Conservation (phyloP, 169 alveolate species). For the Eimeria praecox region DNA sequence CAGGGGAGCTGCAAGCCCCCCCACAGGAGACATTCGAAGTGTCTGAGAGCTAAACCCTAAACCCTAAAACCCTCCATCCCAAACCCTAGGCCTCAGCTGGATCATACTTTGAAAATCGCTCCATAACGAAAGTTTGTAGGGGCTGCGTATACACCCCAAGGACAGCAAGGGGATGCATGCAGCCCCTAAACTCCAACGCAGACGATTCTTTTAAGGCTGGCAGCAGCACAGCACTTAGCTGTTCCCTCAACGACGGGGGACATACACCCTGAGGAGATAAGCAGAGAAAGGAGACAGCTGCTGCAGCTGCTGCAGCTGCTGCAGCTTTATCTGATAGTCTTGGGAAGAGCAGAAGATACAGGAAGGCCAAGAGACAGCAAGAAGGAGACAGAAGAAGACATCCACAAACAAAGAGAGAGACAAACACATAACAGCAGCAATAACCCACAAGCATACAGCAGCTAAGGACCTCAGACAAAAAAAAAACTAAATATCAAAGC, state of each 20-base stretch:
- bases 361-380: background rate
- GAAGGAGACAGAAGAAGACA: background rate
- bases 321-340: too few relatives aligned
- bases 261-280: slow-evolving; percentile 39
- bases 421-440: background rate
- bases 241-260: slow-evolving; percentile 83
- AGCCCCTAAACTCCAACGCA: slow-evolving; percentile 90
- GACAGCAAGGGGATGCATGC: slow-evolving; percentile 87
- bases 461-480: background rate
- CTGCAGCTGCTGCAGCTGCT: background rate
- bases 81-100: background rate
- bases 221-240: slow-evolving; percentile 84
- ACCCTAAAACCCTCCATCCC: background rate
- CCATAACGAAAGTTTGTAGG: slow-evolving; percentile 86
- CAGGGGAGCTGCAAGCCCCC: background rate
- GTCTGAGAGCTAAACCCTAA: background rate
- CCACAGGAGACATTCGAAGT: background rate
- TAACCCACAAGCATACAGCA: too few relatives aligned
- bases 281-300: background rate
- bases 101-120: slow-evolving; percentile 86
- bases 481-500: background rate
- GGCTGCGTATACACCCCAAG: slow-evolving; percentile 87
- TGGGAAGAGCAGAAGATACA: background rate
- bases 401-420: too few relatives aligned
- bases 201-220: slow-evolving; percentile 84